Evolutionary conservation across 768 basidiomycete species (phyloP), one percentile per base, ranked within the genome.

Genomic region (Pleurotus cornucopiae): DNA sequence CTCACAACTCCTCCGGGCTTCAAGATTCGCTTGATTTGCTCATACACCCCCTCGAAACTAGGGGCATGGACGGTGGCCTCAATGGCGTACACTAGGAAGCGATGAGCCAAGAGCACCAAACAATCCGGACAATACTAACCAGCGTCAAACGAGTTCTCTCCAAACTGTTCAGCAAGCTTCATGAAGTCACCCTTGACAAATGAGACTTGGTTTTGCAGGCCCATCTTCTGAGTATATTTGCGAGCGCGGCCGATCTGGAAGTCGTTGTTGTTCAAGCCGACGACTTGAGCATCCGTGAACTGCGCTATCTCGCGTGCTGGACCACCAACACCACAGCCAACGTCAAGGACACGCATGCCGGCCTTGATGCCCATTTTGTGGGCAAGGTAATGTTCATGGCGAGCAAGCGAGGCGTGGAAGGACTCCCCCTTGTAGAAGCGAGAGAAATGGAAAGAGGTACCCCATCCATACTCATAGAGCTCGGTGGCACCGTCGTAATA

Each of bases 1-100:
- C 91, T 69, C 67, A 95, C 94, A 18, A 90, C 77, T 60, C 96
- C 96, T 74, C 95, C 96, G 0, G 96, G 96, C 76, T 98, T 98
- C 64, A 98, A 79, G 25, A 97, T 89, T 73, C 89, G 91, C 69
- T 82, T 81, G 67, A 98, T 97, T 72, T 98, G 85, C 46, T 88
- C 84, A 66, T 98, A 99, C 16, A 98, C 90, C 53, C 94, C 94
- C 67, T 97, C 95, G 81, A 89, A 98, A 21, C 87, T 84, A 1
- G 97, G 97, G 1, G 97, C 94, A 66, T 99, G 97, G 37, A 89
- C 89, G 23, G 97, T 99, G 1, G 97, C 96, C 77, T 99, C 97
- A 61, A 99, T 98, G 46, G 95, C 94, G 66, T 97, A 96, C 30
- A 94, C 93, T 91, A 43, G 9, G 6, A 13, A 26, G 21, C 16